phyloP scores from a whole-genome alignment of 225 moss, liverwort and hornwort species.

The Antitrichia curtipendula region DNA sequence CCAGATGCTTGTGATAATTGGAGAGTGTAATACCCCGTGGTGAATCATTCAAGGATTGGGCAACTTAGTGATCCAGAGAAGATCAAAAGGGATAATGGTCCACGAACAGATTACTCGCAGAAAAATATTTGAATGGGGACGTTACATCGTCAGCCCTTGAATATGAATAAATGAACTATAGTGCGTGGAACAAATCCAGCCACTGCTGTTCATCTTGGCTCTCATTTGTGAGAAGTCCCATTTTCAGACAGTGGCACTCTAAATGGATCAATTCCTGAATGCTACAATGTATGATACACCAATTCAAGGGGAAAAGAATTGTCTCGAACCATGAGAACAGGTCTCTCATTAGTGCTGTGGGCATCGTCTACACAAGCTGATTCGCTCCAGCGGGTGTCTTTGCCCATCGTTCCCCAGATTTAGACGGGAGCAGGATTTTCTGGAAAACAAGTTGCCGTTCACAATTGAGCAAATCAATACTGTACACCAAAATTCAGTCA shows the following conservation, averaged over 20 bases:
- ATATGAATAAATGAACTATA: not conserved
- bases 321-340: not conserved
- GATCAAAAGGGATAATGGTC: not conserved
- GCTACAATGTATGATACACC: not conserved
- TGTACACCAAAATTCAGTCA: not conserved
- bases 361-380: constrained; percentile 1
- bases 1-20: not conserved
- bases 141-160: not conserved
- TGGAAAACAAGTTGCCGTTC: constrained; percentile 41
- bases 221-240: not conserved
- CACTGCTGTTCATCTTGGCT: not conserved
- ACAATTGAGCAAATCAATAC: not conserved
- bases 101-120: not conserved
- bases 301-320: not conserved
- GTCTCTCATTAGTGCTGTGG: not conserved
- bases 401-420: constrained; percentile 26
- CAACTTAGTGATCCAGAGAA: not conserved
- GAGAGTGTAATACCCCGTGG: too few species aligned
- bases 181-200: not conserved
- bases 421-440: constrained; percentile 39
- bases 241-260: not conserved
- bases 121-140: not conserved
- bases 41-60: not conserved
- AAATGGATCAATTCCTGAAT: not conserved
- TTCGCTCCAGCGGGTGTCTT: constrained; percentile 25